Percentiles rank a stretch among this genome's conserved stretches.
Evolutionary conservation across 192 early-diverging fungal species (phyloP).

Genomic region (Rhizoclosmatium sp.): DNA sequence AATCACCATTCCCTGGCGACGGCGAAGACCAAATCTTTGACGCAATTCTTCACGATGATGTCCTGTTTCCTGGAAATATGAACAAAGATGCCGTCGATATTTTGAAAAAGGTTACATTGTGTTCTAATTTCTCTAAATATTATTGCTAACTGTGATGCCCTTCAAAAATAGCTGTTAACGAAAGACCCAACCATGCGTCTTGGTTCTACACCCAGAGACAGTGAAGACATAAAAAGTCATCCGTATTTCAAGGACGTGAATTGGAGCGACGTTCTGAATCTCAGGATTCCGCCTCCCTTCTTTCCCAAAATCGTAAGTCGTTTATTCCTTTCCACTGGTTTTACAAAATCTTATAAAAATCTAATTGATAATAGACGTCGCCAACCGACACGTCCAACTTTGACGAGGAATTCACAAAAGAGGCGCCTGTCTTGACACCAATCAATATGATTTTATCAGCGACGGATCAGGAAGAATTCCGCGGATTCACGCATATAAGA

Average conservation of each 20-base stretch:
- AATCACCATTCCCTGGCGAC: conserved; percentile 90
- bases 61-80: conserved; percentile 94
- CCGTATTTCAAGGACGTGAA: conserved; percentile 94
- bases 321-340: background rate
- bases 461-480: conserved; percentile 93
- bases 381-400: conserved; percentile 96
- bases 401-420: conserved; percentile 97
- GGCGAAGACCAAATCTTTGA: conserved; percentile 99
- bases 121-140: background rate
- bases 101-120: conserved; percentile 74
- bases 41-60: conserved; percentile 95
- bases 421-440: conserved; percentile 92
- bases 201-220: conserved; percentile 83
- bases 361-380: conserved; percentile 47
- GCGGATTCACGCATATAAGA: conserved; percentile 77
- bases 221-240: conserved; percentile 92
- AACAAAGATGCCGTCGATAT: conserved; percentile 91
- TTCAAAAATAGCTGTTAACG: conserved; percentile 72
- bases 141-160: background rate
- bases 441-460: conserved; percentile 81
- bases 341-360: conserved; percentile 25
- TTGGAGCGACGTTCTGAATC: conserved; percentile 95
- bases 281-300: conserved; percentile 89
- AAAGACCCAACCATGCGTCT: conserved; percentile 88
- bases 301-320: conserved; percentile 81